A percentile compares a stretch with the other conserved stretches of the same genome.
These are phyloP conservation scores for Entomortierella beljakovae DNA, from an alignment of 192 early-diverging fungal genomes.

Conservation along the genomic window DNA sequence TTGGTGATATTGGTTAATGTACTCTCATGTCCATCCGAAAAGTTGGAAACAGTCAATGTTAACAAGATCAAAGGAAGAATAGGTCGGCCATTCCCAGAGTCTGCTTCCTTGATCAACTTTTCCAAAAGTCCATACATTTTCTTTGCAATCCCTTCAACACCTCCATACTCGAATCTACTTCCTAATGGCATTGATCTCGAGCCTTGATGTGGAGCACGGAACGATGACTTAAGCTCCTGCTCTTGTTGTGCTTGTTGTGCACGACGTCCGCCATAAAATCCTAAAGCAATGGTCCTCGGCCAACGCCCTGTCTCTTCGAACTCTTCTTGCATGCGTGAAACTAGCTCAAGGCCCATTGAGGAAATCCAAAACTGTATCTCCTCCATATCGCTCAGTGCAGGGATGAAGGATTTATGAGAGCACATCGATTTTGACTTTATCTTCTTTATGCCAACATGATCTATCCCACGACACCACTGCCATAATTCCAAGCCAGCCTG, in stretches of 20 bases:
- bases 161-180: conserved; percentile 46
- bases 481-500: conserved; percentile 51
- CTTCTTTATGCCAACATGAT: conserved; percentile 42
- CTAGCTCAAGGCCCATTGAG: conserved; percentile 31
- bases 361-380: conserved; percentile 52
- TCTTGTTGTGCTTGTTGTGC: conserved; percentile 3
- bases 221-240: conserved; percentile 9
- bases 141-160: conserved; percentile 35
- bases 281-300: conserved; percentile 40
- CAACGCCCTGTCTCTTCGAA: conserved; percentile 45
- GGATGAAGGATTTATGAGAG: conserved; percentile 52
- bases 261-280: conserved; percentile 31
- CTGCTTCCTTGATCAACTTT: conserved; percentile 37
- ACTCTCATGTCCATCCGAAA: conserved; percentile 20
- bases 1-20: conserved; percentile 49
- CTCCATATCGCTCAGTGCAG: conserved; percentile 35
- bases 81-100: conserved; percentile 23
- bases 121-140: conserved; percentile 35
- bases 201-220: conserved; percentile 26
- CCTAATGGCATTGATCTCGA: conserved; percentile 41
- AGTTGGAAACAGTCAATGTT: conserved; percentile 43
- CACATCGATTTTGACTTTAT: conserved; percentile 54
- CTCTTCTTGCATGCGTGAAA: conserved; percentile 38
- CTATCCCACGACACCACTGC: conserved; percentile 53
- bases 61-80: conserved; percentile 37